Evolutionary conservation across 768 basidiomycete genomes (phyloP).

Genomic region (Cystobasidium tubakii): DNA sequence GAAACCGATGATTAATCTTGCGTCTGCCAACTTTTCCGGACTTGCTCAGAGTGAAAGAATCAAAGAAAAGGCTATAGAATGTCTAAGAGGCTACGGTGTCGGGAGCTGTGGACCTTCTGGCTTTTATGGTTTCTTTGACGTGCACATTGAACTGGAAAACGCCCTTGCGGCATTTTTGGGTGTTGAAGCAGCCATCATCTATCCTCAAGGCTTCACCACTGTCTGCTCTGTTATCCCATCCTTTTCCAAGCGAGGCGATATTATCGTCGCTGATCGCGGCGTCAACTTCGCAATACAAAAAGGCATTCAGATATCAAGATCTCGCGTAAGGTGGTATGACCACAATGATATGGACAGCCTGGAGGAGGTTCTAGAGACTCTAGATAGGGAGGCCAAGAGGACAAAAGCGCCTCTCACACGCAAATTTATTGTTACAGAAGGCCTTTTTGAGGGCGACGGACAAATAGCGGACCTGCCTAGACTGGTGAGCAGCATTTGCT

Average conservation of each 20-base stretch:
- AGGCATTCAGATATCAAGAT: conserved; percentile 86
- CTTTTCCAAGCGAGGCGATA: conserved; percentile 93
- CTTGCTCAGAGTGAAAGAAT: conserved; percentile 79
- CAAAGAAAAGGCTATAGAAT: conserved; percentile 76
- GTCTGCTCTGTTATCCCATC: conserved; percentile 91
- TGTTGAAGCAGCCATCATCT: conserved; percentile 80
- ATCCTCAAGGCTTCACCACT: conserved; percentile 87
- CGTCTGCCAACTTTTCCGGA: conserved; percentile 85
- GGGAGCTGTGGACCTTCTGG: conserved; percentile 94
- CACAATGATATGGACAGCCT: conserved; percentile 89
- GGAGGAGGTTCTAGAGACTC: conserved; percentile 72
- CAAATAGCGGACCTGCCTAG: conserved; percentile 86
- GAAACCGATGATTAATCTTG: conserved; percentile 64
- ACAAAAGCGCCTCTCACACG: conserved; percentile 73
- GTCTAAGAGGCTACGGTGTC: conserved; percentile 78
- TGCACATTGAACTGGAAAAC: conserved; percentile 80
- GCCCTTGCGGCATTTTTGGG: conserved; percentile 87
- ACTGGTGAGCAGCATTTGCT: conserved; percentile 57
- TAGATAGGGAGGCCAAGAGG: conserved; percentile 85
- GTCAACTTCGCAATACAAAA: conserved; percentile 93
- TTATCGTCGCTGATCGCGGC: conserved; percentile 97
- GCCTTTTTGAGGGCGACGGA: conserved; percentile 92
- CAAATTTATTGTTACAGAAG: conserved; percentile 92
- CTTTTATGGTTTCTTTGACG: conserved; percentile 93
- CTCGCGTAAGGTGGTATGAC: conserved; percentile 88